phyloP scores from a whole-genome alignment of 805 yeast genomes.

The Candida taoyuanica region DNA sequence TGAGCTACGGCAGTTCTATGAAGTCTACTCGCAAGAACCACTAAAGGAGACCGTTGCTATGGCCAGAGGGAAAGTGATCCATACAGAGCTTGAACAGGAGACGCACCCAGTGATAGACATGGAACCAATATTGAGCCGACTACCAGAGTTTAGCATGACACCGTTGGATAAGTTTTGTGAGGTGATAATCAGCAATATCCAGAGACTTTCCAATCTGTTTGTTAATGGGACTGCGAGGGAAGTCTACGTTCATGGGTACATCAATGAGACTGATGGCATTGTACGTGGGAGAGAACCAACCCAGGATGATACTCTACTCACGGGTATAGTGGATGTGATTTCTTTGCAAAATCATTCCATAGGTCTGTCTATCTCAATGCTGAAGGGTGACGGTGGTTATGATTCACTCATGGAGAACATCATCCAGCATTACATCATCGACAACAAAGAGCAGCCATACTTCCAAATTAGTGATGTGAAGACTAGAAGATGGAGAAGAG shows the following conservation, averaged over 20 bases:
- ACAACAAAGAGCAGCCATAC: no score
- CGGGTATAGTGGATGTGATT: conserved; percentile 62
- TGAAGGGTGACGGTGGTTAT: no score
- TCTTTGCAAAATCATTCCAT: conserved; percentile 15
- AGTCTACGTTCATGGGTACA: conserved; percentile 39
- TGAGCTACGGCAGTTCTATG: conserved; percentile 54
- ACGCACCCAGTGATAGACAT: conserved; percentile 34
- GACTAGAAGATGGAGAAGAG: conserved; percentile 41
- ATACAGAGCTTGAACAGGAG: conserved; percentile 42
- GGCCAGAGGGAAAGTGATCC: conserved; percentile 43
- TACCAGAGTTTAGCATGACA: conserved; percentile 3
- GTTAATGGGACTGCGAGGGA: conserved; percentile 56
- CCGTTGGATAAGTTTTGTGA: conserved; percentile 25
- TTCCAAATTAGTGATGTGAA: no score
- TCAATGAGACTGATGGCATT: conserved; percentile 11
- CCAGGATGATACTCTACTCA: conserved; percentile 40
- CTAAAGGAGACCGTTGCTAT: conserved; percentile 36
- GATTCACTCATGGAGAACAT: conserved; percentile 12
- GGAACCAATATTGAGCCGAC: not conserved
- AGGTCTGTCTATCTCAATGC: conserved; percentile 10
- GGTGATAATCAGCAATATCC: conserved; percentile 39
- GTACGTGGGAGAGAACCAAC: conserved; percentile 10
- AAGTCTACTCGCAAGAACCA: conserved; percentile 42
- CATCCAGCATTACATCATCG: no score
- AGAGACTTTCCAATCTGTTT: conserved; percentile 39